phyloP scores from a whole-genome alignment of 257 asterid species.

The Nicotiana otophora region DNA sequence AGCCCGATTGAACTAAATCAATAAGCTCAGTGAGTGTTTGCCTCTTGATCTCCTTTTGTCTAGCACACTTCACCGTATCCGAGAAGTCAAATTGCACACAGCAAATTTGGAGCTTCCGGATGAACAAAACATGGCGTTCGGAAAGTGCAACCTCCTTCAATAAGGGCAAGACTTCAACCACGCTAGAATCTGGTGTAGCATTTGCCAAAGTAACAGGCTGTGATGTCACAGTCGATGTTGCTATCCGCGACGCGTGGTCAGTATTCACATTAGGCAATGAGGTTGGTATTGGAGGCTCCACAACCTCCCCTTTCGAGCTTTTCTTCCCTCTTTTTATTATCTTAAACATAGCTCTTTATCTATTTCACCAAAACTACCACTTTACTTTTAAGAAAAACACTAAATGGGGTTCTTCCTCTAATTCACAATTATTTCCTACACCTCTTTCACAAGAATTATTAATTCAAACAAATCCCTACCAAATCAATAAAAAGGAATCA shows the following conservation, averaged over 20 bases:
- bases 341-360: constrained; percentile 36
- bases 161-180: constrained; percentile 68
- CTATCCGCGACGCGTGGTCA: constrained; percentile 11
- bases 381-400: not conserved
- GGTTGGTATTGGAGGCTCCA: constrained; percentile 44
- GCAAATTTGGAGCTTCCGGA: constrained; percentile 64
- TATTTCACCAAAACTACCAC: not conserved
- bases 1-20: constrained; percentile 65
- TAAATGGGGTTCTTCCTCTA: not conserved
- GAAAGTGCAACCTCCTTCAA: constrained; percentile 64
- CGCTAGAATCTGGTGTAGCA: constrained; percentile 43
- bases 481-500: not conserved
- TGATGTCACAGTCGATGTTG: constrained; percentile 30
- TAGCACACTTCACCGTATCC: constrained; percentile 48
- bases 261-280: constrained; percentile 8
- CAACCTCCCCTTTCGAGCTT: constrained; percentile 43
- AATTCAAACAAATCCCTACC: not conserved
- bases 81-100: constrained; percentile 59
- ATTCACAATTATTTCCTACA: not conserved
- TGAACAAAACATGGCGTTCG: constrained; percentile 65
- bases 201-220: constrained; percentile 42
- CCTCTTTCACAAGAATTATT: not conserved
- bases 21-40: constrained; percentile 79
- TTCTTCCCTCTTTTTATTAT: constrained; percentile 61
- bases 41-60: constrained; percentile 87